Base-by-base conservation (phyloP, 2,329 filamentous ascomycete genomes). In the Catunica adiposa region DNA sequence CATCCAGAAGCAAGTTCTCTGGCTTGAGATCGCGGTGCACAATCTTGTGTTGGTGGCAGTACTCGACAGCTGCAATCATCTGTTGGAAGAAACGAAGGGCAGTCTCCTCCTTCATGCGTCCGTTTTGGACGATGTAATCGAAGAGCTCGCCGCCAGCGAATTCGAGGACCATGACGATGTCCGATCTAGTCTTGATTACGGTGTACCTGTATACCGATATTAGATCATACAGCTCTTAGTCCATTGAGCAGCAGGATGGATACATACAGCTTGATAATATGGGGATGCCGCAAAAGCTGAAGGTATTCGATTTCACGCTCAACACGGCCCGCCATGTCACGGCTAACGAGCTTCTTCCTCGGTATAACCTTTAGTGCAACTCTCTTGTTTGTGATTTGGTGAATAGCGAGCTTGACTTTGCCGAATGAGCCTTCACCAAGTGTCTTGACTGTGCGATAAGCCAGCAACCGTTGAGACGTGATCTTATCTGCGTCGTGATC, bases 91-190 rank as follows among this genome's bases (percentile, higher is more conserved):
- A 96, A 62, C 90, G 88, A 57, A 92, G 83, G n/a, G 92, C 92
- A 67, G 94, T 86, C 59, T 83, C 78, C 69, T 98, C 92, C 62
- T 84, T 82, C 77, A 97, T 88, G 65, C 86, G 83, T 56, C 92
- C 92, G 66, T 96, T 83, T 65, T 89, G 84, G 58, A 98, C 92
- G 60, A 98, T 92, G 70, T 97, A 97, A 69, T 98, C 90, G 70
- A 98, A 98, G 59, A 98, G 76, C 70, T 98, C 92, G 59, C 87
- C 87, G 59, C 92, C 92, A 44, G 92, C 92, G 69, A 94, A 98
- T 70, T 98, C 92, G 62, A 98, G 80, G 51, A 98, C 92, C 92
- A 98, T 98, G 69, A 97, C 92, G 66, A 98, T 98, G 67, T 98
- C 92, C 60, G 79, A 82, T 23, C 83, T 80, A 5, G 90, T 96